Base-by-base conservation (phyloP, 169 alveolate genomes). In the Ichthyophthirius multifiliis region DNA sequence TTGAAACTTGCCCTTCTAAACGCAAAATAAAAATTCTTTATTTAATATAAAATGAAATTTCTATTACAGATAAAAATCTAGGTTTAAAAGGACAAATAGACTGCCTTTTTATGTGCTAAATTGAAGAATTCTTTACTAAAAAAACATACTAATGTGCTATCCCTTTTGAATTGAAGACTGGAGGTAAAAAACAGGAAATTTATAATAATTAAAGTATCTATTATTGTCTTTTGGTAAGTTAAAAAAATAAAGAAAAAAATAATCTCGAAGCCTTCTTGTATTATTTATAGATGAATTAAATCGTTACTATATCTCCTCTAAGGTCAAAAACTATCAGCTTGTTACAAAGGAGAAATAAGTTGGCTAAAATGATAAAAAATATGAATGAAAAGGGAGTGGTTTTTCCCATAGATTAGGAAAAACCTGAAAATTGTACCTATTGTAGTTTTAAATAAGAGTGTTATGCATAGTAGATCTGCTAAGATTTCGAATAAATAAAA, bases 81-180 rank as follows among this genome's bases (percentile, higher is more conserved):
- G 71, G 71, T 10, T 7, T 55, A 27, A 55, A 55, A 55, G 71
- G 71, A 55, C 4, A 55, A 27, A 55, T 55, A 1, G 71, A 55
- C 31, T 55, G 71, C 31, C 23, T 55, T 55, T 55, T 55, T 10
- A 16, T 4, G 0, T 55, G 71, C 31, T 34, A 55, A 27, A 39
- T 55, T 20, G 71, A 55, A 55, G 71, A 55, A 27, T 5, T 5
- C 23, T 10, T 23, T 10, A 0, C 43, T 20, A 3, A 55, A 5
- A 20, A 23, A 55, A 5, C 46, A 9, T 9, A 55, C 13, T 10
- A 55, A 55, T 55, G 71, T n/a, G 23, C 10, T 1, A n/a, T 55
- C 6, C 71, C 71, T 55, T 55, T 55, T 27, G 71, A 55, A 27
- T 55, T 55, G 18, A 55, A 55, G 31, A 55, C 71, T 10, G 71